Evolutionary conservation across 2,329 filamentous ascomycete species (phyloP).

Genomic region (Furcasterigmium sp.): DNA sequence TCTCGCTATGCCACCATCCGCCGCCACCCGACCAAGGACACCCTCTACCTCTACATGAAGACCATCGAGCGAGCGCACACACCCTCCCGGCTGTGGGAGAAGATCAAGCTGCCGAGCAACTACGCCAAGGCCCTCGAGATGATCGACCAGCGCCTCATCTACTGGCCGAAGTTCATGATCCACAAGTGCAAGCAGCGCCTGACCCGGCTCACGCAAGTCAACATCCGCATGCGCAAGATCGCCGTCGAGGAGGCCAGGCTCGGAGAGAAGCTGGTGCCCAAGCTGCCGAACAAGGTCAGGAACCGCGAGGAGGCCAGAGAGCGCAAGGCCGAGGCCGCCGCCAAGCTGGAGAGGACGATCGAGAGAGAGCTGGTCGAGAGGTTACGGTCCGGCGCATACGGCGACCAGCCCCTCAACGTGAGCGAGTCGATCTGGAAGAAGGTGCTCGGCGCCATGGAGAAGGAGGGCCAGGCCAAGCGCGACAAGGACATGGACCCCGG

Average conservation of each 20-base stretch:
- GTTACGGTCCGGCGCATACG: conserved; percentile 86
- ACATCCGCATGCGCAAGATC: conserved; percentile 72
- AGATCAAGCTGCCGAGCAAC: conserved; percentile 83
- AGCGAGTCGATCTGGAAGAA: conserved; percentile 97
- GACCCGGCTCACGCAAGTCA: conserved; percentile 86
- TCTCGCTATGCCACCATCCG: conserved; percentile 89
- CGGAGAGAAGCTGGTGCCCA: conserved; percentile 82
- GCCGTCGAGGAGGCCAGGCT: conserved; percentile 85
- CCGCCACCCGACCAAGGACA: conserved; percentile 72
- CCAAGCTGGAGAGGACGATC: conserved; percentile 93
- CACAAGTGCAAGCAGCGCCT: conserved; percentile 97
- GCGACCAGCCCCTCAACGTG: conserved; percentile 89
- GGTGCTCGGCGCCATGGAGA: conserved; percentile 85
- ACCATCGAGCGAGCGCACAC: conserved; percentile 83
- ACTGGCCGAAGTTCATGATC: conserved; percentile 89
- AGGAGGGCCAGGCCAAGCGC: conserved; percentile 72
- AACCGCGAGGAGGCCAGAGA: conserved; percentile 71
- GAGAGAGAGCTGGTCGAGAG: conserved; percentile 92
- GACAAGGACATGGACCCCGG: conserved; percentile 89
- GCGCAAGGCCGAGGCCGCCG: conserved; percentile 72
- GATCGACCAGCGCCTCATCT: conserved; percentile 79
- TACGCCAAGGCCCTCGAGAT: conserved; percentile 85
- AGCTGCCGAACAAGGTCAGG: conserved; percentile 84
- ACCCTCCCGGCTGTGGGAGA: conserved; percentile 91
- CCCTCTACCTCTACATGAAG: conserved; percentile 95